Evolutionary conservation across 768 basidiomycete species (phyloP), one percentile per base, ranked within the genome.

Genomic region (Mycena rosella): DNA sequence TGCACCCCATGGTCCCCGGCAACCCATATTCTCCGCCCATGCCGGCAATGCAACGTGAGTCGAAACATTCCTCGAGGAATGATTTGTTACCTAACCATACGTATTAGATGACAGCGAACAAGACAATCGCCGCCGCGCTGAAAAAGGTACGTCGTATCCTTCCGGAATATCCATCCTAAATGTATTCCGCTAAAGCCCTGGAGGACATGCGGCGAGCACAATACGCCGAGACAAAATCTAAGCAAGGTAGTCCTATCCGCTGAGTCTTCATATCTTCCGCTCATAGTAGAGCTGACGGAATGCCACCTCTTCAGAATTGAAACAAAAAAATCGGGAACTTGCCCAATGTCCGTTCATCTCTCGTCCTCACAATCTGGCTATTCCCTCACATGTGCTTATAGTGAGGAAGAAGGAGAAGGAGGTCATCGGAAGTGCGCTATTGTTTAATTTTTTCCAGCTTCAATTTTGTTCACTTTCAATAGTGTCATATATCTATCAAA

Each of bases 401-500:
- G 68, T 69, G 30, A 24, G 63, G 14, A 57, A 69, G 47, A 65
- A 65, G 27, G 68, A 69, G 40, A 69, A 69, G 45, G 68, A 69
- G 9, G 63, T 60, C 27, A 65, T 69, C 29, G 58, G 68, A 26
- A 69, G 68, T 69, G 42, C 9, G 44, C 44, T 11, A 18, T 22
- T 22, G 24, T 53, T 34, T 7, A 22, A 5, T 22, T 14, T 32
- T 26, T 2, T n/a, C 2, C 0, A 45, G 10, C 15, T 4, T 49
- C 30, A 26, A n/a, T 49, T 3, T 18, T 48, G 26, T 24, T 49
- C 6, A 65, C 32, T 27, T 32, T 5, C n/a, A 18, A 3, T 49
- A 69, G 68, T 69, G 63, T 69, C 68, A 7, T 69, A 69, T 36
- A 53, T 55, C 11, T 69, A 69, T 36, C 68, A 69, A 17, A 69